A percentile compares a stretch with the other conserved stretches of the same genome.
phyloP scores from a whole-genome alignment of 73 alveolate genomes.

The Tetrahymena borealis region DNA sequence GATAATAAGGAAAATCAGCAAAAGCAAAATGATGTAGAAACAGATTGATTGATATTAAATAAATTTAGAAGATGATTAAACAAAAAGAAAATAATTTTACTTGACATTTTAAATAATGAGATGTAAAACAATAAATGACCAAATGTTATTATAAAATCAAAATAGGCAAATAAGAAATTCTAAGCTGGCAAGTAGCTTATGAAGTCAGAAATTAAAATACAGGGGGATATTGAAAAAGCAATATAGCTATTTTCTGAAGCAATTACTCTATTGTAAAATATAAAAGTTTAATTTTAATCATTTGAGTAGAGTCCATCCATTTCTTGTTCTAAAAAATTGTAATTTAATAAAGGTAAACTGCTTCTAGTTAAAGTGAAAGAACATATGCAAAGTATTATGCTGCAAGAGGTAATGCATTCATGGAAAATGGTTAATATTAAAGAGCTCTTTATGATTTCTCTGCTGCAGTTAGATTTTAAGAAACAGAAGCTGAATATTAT shows the following conservation, averaged over 20 bases:
- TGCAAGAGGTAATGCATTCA: conserved; percentile 58
- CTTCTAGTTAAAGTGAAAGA: conserved; percentile 8
- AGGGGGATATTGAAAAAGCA: conserved; percentile 58
- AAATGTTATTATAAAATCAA: background rate
- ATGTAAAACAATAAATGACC: background rate
- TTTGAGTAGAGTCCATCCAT: too few relatives aligned
- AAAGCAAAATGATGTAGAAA: background rate
- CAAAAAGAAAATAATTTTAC: background rate
- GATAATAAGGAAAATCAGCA: background rate
- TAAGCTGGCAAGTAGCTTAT: conserved; percentile 33
- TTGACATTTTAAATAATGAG: background rate
- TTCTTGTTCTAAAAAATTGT: background rate
- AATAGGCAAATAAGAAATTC: conserved; percentile 21
- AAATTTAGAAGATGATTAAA: background rate
- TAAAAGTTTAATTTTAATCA: too few relatives aligned
- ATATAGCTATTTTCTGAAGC: conserved; percentile 62
- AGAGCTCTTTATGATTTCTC: conserved; percentile 71
- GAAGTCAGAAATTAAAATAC: conserved; percentile 44
- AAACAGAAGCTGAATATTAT: conserved; percentile 37
- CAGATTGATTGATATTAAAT: too few relatives aligned
- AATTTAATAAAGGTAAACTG: background rate
- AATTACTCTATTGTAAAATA: conserved; percentile 30
- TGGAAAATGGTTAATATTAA: conserved; percentile 48
- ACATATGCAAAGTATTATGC: conserved; percentile 54
- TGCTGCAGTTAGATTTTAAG: conserved; percentile 60